A percentile compares a stretch with the other conserved stretches of the same genome.
Conservation (phyloP, 148 eudicot genomes). For the Talinum fruticosum region DNA sequence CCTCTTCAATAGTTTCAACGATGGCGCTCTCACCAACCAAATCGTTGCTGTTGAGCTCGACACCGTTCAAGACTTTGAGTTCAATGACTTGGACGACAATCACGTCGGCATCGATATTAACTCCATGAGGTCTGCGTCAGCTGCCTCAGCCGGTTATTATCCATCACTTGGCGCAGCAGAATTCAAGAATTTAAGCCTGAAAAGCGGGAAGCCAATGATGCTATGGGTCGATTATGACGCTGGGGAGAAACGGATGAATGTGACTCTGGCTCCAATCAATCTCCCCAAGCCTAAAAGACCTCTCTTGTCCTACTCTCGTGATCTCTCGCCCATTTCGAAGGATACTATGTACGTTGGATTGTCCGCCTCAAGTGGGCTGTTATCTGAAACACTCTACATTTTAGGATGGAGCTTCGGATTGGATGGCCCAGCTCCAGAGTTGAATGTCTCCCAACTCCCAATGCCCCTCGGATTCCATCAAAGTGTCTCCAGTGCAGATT, state of each 20-base stretch:
- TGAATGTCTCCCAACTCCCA: too few relatives aligned
- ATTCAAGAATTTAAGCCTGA: conserved; percentile 23
- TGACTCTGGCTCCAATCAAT: conserved; percentile 22
- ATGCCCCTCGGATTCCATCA: too few relatives aligned
- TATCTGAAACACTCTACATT: conserved; percentile 30
- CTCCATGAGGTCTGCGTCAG: conserved; percentile 19
- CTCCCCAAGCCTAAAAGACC: conserved; percentile 23
- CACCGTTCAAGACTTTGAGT: conserved; percentile 31
- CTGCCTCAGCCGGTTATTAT: conserved; percentile 27
- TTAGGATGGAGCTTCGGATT: conserved; percentile 43
- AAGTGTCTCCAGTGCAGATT: too few relatives aligned
- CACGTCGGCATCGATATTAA: conserved; percentile 47
- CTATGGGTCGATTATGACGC: conserved; percentile 43
- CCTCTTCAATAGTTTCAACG: conserved; percentile 21
- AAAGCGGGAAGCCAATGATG: conserved; percentile 18
- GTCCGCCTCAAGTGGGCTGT: conserved; percentile 33
- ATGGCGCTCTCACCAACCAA: conserved; percentile 28
- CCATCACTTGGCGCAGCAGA: neutral
- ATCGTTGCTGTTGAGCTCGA: conserved; percentile 48
- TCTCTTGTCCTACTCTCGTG: conserved; percentile 23
- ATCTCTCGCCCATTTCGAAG: conserved; percentile 20
- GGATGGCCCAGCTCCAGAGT: conserved; percentile 31
- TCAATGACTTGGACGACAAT: conserved; percentile 33
- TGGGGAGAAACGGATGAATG: conserved; percentile 7
- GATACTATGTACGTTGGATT: conserved; percentile 37